Evolutionary conservation across 2,329 filamentous ascomycete genomes (phyloP), one percentile per base, ranked within the genome.

Genomic region (Albifimbria verrucaria): DNA sequence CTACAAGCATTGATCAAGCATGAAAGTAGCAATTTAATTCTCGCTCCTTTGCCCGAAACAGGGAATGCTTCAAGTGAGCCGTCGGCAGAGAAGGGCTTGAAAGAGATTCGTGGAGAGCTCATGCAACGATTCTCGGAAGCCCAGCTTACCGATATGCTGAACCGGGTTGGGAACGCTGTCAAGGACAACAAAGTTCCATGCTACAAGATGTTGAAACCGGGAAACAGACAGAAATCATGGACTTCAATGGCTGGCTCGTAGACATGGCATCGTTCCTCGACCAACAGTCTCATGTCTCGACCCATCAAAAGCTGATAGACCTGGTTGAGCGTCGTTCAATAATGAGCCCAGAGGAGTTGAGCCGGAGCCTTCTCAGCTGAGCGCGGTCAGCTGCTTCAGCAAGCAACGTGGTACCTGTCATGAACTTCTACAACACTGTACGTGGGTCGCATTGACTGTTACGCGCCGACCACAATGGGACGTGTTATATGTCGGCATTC

Each of bases 1-100:
- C 81, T 96, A 28, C 83, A 81, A 52, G 78, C 78, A 11, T 76
- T 95, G 9, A 82, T 90, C 1, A 78, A 83, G 55, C 74, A 92
- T 25, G 77, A 83, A 44, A 71, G 67, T 55, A 74, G 62, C 42
- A 63, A 65, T 17, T 64, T 63, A 7, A 72, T 82, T 25, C 62
- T 81, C 43, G 51, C 11, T 15, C 12, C 18, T 12, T 9, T 20
- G 42, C 20, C 42, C 12, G 12, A 22, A 41, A 52, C 26, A 42
- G 48, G 50, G 49, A 18, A n/a, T 17, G 15, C 32, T 5, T 39
- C 32, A 15, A n/a, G 11, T 17, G 18, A 39, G 6, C 15, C 32
- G 18, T 39, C 32, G 18, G 12, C 32, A 39, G 25, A 48, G 18
- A 46, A 44, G 46, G 50, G 22, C 42, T 49, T 28, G 41, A 56